These are phyloP conservation scores for Rauvolfia tetraphylla DNA, from an alignment of 257 asterid genomes.

Conservation along the genomic window DNA sequence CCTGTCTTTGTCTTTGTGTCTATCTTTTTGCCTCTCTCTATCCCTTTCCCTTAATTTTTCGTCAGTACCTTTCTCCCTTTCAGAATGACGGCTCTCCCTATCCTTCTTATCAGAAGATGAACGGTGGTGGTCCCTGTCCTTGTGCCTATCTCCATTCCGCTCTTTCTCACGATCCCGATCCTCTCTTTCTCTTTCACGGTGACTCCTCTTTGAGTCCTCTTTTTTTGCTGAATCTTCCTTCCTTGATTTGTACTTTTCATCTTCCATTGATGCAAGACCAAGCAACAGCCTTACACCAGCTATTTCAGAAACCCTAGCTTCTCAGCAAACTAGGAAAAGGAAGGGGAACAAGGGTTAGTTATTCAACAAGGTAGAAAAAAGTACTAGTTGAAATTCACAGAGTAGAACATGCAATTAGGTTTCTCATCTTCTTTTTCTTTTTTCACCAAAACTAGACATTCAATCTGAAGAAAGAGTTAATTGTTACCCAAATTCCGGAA, in stretches of 20 bases:
- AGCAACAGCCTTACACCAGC: not conserved
- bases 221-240: slow-evolving; percentile 4
- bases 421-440: too few relatives aligned
- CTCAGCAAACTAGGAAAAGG: not conserved
- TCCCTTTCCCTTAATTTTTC: slow-evolving; percentile 11
- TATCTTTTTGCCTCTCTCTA: slow-evolving; percentile 3
- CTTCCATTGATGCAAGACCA: slow-evolving; percentile 15
- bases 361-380: not conserved
- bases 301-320: not conserved
- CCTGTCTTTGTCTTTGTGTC: not conserved
- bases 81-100: slow-evolving; percentile 13
- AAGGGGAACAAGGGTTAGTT: not conserved
- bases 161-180: slow-evolving; percentile 20
- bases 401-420: too few relatives aligned
- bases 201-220: slow-evolving; percentile 19
- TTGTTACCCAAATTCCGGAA: not conserved
- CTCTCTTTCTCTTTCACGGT: slow-evolving; percentile 22
- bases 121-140: slow-evolving; percentile 6
- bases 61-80: slow-evolving; percentile 21
- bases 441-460: too few relatives aligned
- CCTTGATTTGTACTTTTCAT: slow-evolving; percentile 16
- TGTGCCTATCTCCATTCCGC: slow-evolving; percentile 12
- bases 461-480: too few relatives aligned
- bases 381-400: not conserved
- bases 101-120: slow-evolving; percentile 2